phyloP scores from a whole-genome alignment of 441 rosid species.

The Eruca vesicaria region DNA sequence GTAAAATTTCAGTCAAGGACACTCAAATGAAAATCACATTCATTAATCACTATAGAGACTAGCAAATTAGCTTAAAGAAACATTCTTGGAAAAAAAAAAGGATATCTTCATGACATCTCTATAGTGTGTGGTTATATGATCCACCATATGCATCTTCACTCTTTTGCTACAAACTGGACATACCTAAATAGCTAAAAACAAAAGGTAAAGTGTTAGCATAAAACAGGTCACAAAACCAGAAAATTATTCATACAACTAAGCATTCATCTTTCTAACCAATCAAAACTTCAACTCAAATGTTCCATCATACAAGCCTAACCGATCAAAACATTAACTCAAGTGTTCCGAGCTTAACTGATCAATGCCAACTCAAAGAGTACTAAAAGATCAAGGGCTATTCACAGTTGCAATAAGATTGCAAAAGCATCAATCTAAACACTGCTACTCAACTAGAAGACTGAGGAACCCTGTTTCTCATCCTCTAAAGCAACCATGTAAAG shows the following conservation, averaged over 20 bases:
- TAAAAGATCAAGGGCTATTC: background rate
- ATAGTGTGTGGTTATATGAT: constrained; percentile 34
- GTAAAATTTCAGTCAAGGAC: constrained; percentile 30
- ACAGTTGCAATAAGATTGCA: background rate
- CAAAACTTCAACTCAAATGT: background rate
- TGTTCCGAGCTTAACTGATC: background rate
- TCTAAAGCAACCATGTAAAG: background rate
- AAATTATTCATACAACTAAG: background rate
- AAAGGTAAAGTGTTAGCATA: background rate
- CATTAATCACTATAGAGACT: background rate
- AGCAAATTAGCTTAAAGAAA: background rate
- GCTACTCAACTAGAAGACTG: background rate
- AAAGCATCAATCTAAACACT: background rate
- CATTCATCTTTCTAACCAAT: background rate
- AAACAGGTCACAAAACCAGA: background rate
- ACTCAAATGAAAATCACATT: background rate
- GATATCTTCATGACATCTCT: constrained; percentile 38
- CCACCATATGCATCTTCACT: constrained; percentile 39
- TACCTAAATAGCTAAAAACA: constrained; percentile 13
- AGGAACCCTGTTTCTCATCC: background rate
- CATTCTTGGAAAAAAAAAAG: constrained; percentile 10
- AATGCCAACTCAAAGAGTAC: background rate
- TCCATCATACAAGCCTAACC: background rate
- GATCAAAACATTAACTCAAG: background rate
- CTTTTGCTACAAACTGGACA: constrained; percentile 35